Conservation (phyloP, 306 rosid genomes). For the Sophora flavescens region DNA sequence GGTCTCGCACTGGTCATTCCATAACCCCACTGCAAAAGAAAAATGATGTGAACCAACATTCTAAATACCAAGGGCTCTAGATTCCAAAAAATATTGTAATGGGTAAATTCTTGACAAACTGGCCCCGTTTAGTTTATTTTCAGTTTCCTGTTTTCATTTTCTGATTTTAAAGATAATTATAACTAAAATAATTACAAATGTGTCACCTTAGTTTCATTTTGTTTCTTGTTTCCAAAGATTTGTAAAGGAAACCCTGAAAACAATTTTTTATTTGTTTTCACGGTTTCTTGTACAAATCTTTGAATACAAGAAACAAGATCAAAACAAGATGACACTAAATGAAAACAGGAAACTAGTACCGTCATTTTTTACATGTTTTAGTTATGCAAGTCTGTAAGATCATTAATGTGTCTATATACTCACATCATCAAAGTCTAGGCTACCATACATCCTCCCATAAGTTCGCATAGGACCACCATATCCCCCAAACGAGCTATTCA, state of each 20-base stretch:
- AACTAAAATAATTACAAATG: too few species aligned
- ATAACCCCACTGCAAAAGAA: conserved; percentile 86
- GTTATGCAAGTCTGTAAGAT: conserved; percentile 12
- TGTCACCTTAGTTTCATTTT: too few species aligned
- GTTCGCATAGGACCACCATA: conserved; percentile 88
- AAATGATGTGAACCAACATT: conserved; percentile 13
- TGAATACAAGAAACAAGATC: too few species aligned
- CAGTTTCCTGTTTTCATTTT: too few species aligned
- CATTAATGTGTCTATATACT: conserved; percentile 45
- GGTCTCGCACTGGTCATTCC: conserved; percentile 83
- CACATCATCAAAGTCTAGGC: conserved; percentile 91
- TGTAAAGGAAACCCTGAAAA: too few species aligned
- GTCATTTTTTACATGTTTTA: background rate
- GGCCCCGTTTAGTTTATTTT: too few species aligned
- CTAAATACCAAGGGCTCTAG: background rate
- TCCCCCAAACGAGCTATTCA: conserved; percentile 72
- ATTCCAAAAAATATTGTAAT: conserved; percentile 4
- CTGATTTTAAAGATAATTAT: too few species aligned
- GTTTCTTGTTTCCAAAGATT: too few species aligned
- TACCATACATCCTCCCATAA: conserved; percentile 94
- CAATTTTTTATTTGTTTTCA: too few species aligned
- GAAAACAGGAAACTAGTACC: too few species aligned
- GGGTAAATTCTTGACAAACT: conserved; percentile 15
- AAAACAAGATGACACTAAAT: too few species aligned
- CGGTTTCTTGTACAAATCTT: too few species aligned